These are phyloP conservation scores for Blastocystis sp. DNA, from an alignment of 352 stramenopile genomes.

Conservation along the genomic window DNA sequence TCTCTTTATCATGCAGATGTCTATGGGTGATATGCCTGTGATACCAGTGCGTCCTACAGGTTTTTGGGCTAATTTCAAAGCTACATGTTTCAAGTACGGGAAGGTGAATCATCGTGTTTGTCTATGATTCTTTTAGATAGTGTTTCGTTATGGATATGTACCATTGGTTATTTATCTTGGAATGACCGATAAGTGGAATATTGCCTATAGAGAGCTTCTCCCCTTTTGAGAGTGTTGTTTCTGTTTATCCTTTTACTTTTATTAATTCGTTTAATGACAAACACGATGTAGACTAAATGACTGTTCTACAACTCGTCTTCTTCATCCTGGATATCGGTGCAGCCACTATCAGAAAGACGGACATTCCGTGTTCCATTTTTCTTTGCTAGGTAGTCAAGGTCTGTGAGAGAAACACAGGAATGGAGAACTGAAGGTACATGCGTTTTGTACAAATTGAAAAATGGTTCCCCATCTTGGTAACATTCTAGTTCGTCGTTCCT, in stretches of 20 bases:
- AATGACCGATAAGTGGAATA: neutral
- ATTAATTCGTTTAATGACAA: neutral
- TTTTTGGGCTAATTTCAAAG: neutral
- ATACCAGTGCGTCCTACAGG: neutral
- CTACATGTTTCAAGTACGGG: neutral
- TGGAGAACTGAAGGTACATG: slow-evolving; percentile 20
- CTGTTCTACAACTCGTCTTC: slow-evolving; percentile 28
- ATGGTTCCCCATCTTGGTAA: slow-evolving; percentile 16
- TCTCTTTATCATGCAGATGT: neutral
- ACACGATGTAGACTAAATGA: neutral
- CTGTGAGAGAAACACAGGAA: neutral
- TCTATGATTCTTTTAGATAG: neutral
- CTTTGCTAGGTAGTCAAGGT: slow-evolving; percentile 14
- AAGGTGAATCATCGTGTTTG: neutral
- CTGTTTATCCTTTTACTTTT: slow-evolving; percentile 21
- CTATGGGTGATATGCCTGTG: neutral
- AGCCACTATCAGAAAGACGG: slow-evolving; percentile 43
- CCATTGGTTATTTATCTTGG: slow-evolving; percentile 57
- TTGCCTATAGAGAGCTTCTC: slow-evolving; percentile 33
- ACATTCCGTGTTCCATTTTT: slow-evolving; percentile 54
- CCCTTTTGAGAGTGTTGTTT: neutral
- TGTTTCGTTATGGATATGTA: slow-evolving; percentile 49
- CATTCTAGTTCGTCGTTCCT: slow-evolving; percentile 45
- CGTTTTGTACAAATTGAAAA: slow-evolving; percentile 3
- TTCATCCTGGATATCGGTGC: neutral